Conservation (phyloP, 345 rosid genomes). For the Populus nigra region DNA sequence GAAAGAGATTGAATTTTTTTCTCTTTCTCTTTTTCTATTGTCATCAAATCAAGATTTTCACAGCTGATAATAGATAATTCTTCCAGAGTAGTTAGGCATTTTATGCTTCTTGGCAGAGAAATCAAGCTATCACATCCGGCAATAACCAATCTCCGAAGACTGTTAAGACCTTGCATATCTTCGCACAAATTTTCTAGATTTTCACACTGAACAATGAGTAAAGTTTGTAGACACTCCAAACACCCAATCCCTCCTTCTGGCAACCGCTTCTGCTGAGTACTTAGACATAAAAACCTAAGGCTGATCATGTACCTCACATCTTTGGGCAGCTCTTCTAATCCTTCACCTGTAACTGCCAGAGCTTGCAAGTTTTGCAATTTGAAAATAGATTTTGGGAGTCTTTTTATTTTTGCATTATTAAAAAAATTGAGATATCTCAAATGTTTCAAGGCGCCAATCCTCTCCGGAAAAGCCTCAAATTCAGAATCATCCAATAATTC, state of each 20-base stretch:
- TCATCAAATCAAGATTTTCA: slow-evolving; percentile 18
- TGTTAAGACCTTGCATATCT: slow-evolving; percentile 8
- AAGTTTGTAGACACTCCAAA: slow-evolving; percentile 14
- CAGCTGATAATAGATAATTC: slow-evolving; percentile 15
- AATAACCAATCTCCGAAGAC: slow-evolving; percentile 18
- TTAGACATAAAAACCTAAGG: neutral
- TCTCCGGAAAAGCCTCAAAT: neutral
- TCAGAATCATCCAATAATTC: neutral
- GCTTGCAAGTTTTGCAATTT: slow-evolving; percentile 4
- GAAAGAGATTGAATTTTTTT: neutral
- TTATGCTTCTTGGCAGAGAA: slow-evolving; percentile 15
- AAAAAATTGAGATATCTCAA: slow-evolving; percentile 10
- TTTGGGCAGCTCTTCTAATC: neutral
- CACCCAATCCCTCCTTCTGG: slow-evolving; percentile 18
- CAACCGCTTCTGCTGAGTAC: neutral
- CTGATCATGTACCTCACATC: slow-evolving; percentile 1
- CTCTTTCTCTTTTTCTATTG: neutral
- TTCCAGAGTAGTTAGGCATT: slow-evolving; percentile 15
- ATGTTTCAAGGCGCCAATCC: slow-evolving; percentile 14
- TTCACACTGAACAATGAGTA: slow-evolving; percentile 10
- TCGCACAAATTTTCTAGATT: slow-evolving; percentile 24
- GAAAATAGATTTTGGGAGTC: neutral
- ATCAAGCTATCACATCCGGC: slow-evolving; percentile 10
- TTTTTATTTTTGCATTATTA: neutral
- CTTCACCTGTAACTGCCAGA: neutral